phyloP scores from a whole-genome alignment of 2,329 filamentous ascomycete genomes.

The Helminthosporium solani region DNA sequence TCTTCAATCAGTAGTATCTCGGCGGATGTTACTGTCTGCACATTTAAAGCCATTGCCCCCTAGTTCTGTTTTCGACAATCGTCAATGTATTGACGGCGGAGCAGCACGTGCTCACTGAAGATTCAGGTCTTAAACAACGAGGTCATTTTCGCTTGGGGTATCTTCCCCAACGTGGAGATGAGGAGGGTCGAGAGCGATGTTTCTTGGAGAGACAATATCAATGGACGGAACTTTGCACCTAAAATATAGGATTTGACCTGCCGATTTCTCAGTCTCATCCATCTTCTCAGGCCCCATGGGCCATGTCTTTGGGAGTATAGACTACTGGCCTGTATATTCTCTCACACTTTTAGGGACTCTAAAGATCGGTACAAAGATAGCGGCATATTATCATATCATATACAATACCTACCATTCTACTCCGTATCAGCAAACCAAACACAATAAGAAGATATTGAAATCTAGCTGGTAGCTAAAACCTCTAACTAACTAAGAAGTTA shows the following conservation, averaged over 20 bases:
- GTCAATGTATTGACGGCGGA: background rate
- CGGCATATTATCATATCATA: too few relatives aligned
- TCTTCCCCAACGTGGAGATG: slow-evolving; percentile 47
- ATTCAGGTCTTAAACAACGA: slow-evolving; percentile 20
- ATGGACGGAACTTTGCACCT: slow-evolving; percentile 15
- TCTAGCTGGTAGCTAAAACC: too few relatives aligned
- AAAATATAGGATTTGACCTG: background rate
- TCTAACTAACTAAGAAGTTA: too few relatives aligned
- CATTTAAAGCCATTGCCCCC: too few relatives aligned
- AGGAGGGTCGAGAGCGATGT: slow-evolving; percentile 19
- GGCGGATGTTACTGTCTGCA: background rate
- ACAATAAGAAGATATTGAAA: too few relatives aligned
- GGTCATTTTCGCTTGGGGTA: slow-evolving; percentile 43
- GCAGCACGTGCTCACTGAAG: background rate
- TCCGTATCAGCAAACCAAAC: too few relatives aligned
- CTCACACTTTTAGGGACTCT: too few relatives aligned
- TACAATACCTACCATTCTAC: too few relatives aligned
- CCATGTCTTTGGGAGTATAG: background rate
- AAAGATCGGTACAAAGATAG: too few relatives aligned
- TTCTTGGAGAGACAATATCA: slow-evolving; percentile 28
- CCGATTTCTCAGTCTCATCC: background rate
- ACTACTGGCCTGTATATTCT: too few relatives aligned
- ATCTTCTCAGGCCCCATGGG: background rate
- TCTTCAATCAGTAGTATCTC: background rate
- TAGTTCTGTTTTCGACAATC: background rate